Conservation (phyloP, 2,329 filamentous ascomycete species). For the Zalaria sp. region DNA sequence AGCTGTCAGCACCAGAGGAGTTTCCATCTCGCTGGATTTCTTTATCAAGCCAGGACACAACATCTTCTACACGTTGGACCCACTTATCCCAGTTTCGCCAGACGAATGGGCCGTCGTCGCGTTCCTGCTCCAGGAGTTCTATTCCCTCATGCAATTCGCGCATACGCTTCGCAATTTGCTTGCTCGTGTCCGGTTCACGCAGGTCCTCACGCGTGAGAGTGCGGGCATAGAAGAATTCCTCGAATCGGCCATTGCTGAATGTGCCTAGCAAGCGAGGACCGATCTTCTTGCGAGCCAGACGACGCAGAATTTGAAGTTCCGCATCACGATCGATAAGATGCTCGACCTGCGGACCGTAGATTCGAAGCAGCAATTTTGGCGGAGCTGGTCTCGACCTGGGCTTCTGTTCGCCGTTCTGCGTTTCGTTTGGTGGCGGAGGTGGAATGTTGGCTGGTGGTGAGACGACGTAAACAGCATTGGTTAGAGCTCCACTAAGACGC, state of each 20-base stretch:
- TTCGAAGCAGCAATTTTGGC: conserved; percentile 69
- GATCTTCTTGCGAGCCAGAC: conserved; percentile 82
- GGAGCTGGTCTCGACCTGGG: conserved; percentile 23
- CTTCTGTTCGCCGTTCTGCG: conserved; percentile 18
- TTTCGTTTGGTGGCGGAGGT: conserved; percentile 16
- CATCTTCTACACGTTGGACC: conserved; percentile 53
- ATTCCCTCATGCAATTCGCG: conserved; percentile 89
- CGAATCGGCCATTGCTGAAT: conserved; percentile 88
- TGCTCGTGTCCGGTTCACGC: conserved; percentile 67
- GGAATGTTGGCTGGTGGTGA: conserved; percentile 57
- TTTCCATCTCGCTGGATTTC: conserved; percentile 31
- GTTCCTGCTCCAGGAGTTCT: conserved; percentile 67
- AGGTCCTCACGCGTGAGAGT: conserved; percentile 66
- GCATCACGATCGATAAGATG: conserved; percentile 89
- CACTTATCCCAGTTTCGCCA: conserved; percentile 94
- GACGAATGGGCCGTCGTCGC: conserved; percentile 63
- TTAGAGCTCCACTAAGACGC: conserved; percentile 78
- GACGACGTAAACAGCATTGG: conserved; percentile 93
- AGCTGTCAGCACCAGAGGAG: conserved; percentile 33
- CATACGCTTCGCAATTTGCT: conserved; percentile 95
- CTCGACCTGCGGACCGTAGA: conserved; percentile 91
- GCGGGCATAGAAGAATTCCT: conserved; percentile 80
- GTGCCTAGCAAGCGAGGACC: conserved; percentile 82
- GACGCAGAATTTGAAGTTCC: conserved; percentile 72
- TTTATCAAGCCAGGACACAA: conserved; percentile 43